Evolutionary conservation across 345 rosid species (phyloP).

Genomic region (Eucalyptus dawsonii): DNA sequence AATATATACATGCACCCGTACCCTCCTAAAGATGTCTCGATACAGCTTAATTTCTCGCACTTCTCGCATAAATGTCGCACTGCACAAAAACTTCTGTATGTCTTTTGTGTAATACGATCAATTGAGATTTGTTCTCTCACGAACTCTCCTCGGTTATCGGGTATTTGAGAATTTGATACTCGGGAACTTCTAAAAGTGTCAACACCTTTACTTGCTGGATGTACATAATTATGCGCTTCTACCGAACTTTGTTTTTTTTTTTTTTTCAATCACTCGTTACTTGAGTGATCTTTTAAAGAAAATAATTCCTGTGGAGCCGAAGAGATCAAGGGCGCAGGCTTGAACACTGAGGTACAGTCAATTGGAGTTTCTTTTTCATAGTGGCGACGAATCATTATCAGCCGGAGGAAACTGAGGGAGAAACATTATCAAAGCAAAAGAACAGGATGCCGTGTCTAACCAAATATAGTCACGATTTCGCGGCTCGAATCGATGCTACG

Average conservation of each 20-base stretch:
- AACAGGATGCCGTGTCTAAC: neutral
- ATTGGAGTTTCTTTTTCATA: neutral
- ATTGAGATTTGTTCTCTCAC: neutral
- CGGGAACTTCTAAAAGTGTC: neutral
- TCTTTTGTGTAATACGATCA: too few relatives aligned
- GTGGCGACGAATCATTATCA: neutral
- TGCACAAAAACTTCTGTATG: neutral
- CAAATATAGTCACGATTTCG: neutral
- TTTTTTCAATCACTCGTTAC: too few relatives aligned
- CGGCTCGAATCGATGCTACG: neutral
- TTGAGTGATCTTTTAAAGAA: neutral
- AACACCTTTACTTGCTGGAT: too few relatives aligned
- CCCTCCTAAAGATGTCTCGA: neutral
- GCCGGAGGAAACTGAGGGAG: neutral
- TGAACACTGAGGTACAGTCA: neutral
- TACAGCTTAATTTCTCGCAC: neutral
- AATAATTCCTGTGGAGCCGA: neutral
- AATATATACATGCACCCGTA: neutral
- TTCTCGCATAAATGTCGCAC: neutral
- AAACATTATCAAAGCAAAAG: neutral
- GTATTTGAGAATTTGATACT: neutral
- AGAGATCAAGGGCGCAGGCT: neutral
- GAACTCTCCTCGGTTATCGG: neutral
- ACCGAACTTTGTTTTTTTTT: too few relatives aligned
- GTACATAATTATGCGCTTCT: neutral